These are phyloP conservation scores for Myxozyma melibiosi DNA, from an alignment of 805 yeast genomes.

Conservation along the genomic window DNA sequence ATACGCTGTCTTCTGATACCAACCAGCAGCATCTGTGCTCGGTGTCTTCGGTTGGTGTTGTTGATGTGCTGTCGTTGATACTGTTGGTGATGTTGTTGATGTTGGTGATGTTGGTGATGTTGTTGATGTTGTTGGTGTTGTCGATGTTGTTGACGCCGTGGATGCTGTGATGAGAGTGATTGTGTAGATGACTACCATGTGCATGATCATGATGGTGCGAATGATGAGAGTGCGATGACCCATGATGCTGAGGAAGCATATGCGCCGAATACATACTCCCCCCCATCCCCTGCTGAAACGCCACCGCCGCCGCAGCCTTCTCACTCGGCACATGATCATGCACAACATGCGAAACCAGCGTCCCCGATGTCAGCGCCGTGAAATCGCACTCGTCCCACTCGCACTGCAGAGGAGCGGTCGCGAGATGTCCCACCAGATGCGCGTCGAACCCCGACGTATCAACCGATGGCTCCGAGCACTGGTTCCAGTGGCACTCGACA, in stretches of 20 bases:
- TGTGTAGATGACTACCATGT: not conserved
- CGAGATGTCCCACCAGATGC: constrained; percentile 23
- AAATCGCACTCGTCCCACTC: constrained; percentile 77
- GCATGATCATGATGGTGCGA: not conserved
- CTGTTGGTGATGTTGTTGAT: constrained; percentile 6
- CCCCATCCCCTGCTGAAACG: too few relatives aligned
- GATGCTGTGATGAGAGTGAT: not conserved
- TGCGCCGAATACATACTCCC: too few relatives aligned
- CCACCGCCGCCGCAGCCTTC: not conserved
- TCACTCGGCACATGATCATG: constrained; percentile 45
- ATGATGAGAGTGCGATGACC: too few relatives aligned
- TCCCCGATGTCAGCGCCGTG: constrained; percentile 53
- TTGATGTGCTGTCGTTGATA: constrained; percentile 7
- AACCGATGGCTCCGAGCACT: constrained; percentile 24
- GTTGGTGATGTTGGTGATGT: constrained; percentile 5
- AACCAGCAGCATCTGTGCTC: constrained; percentile 27
- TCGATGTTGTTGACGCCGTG: not conserved
- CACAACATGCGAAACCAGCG: constrained; percentile 63
- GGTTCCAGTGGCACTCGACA: constrained; percentile 34
- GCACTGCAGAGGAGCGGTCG: constrained; percentile 48
- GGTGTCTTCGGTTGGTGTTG: constrained; percentile 5
- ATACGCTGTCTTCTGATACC: constrained; percentile 42
- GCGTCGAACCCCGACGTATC: constrained; percentile 25
- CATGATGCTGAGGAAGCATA: too few relatives aligned
- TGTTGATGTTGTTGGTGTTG: not conserved